Conservation (phyloP, 2,329 filamentous ascomycete genomes). For the Fusarium redolens region DNA sequence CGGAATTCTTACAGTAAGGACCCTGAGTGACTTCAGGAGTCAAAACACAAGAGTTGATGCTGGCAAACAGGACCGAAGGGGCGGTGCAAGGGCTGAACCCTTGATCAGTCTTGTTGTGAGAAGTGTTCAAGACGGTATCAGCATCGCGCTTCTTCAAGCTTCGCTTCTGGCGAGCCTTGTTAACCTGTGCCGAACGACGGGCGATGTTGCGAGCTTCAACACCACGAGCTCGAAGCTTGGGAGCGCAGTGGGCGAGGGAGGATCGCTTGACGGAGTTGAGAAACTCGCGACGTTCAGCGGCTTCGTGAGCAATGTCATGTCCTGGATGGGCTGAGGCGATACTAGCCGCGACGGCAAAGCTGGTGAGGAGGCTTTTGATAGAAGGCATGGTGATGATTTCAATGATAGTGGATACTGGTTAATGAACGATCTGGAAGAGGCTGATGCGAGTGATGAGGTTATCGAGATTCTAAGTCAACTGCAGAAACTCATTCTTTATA, state of each 20-base stretch:
- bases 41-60: conserved; percentile 58
- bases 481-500: not conserved
- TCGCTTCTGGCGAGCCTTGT: conserved; percentile 56
- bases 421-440: not conserved
- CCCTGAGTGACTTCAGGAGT: conserved; percentile 63
- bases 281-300: conserved; percentile 61
- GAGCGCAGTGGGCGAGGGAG: conserved; percentile 59
- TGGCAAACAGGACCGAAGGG: conserved; percentile 51
- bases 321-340: conserved; percentile 57
- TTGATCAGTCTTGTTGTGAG: conserved; percentile 52
- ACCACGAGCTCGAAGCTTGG: conserved; percentile 60
- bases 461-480: not conserved
- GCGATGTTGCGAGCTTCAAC: conserved; percentile 56
- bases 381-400: conserved; percentile 10
- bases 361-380: conserved; percentile 26
- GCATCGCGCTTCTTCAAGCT: conserved; percentile 48
- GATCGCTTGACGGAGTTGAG: conserved; percentile 51
- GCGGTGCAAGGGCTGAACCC: conserved; percentile 48
- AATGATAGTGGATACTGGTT: not conserved
- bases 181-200: conserved; percentile 56
- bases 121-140: conserved; percentile 48
- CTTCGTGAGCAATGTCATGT: conserved; percentile 60
- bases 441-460: not conserved
- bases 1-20: conserved; percentile 52
- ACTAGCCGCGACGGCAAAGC: conserved; percentile 23